Percentiles rank a stretch among this genome's conserved stretches.
Evolutionary conservation across 495 filamentous ascomycete genomes (phyloP).

Genomic region (Parathielavia appendiculata): DNA sequence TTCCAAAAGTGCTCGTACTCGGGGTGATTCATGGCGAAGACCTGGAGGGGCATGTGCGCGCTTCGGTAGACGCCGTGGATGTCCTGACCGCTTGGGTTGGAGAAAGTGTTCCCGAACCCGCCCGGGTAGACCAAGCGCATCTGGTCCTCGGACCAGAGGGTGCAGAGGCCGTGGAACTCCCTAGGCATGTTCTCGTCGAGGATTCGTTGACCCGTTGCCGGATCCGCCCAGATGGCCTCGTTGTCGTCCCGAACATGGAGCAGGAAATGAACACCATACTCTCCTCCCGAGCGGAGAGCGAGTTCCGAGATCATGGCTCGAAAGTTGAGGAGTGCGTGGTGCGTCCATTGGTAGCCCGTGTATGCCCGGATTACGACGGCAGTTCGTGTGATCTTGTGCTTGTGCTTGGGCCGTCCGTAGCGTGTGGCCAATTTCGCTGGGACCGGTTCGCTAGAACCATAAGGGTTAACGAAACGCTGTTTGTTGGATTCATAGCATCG

Average conservation of each 20-base stretch:
- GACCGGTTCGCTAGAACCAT: neutral
- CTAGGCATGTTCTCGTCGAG: conserved; percentile 71
- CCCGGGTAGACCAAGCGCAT: conserved; percentile 83
- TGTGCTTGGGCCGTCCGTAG: neutral
- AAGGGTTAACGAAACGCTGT: conserved; percentile 51
- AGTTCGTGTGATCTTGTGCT: conserved; percentile 50
- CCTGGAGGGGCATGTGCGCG: conserved; percentile 84
- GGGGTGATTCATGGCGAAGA: conserved; percentile 81
- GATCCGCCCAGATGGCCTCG: conserved; percentile 59
- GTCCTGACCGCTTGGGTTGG: conserved; percentile 54
- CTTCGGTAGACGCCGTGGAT: conserved; percentile 89
- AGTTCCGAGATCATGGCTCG: conserved; percentile 77
- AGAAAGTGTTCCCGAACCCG: conserved; percentile 60
- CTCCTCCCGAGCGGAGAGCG: conserved; percentile 64
- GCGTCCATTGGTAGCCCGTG: conserved; percentile 62
- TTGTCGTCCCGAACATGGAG: conserved; percentile 68
- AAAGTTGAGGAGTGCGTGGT: conserved; percentile 64
- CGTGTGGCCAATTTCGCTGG: neutral
- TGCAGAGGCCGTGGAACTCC: conserved; percentile 83
- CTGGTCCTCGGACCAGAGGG: conserved; percentile 88
- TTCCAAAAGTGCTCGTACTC: conserved; percentile 97
- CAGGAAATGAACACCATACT: conserved; percentile 77
- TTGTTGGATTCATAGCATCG: conserved; percentile 63
- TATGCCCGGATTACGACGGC: conserved; percentile 71
- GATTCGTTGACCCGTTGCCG: conserved; percentile 47